Evolutionary conservation across 2,329 filamentous ascomycete species (phyloP), one percentile per base, ranked within the genome.

Genomic region (Celoporthe dispersa): DNA sequence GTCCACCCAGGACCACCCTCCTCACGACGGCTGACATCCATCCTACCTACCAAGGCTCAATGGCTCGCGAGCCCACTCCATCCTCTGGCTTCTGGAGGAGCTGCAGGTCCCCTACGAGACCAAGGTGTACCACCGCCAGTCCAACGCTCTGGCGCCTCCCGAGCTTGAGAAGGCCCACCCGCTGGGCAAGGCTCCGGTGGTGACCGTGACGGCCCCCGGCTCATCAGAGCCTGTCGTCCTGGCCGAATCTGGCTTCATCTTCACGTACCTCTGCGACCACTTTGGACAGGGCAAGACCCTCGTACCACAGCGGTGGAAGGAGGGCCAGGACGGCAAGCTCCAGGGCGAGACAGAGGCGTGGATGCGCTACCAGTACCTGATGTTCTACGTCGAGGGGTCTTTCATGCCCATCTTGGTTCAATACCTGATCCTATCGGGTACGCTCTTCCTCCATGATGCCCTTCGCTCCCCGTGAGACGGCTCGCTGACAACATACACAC

Each of bases 331-430:
- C 77, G 83, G 84, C 66, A 83, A 85, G 75, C 73, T 88, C 14
- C 86, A 86, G 22, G 88, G 88, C 33, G 88, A 91, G 82, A 89
- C 87, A 39, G 86, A 90, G 76, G 84, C 82, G 70, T 90, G 85
- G 83, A 78, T 88, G 78, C 83, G 88, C 64, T 89, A 85, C 78
- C 83, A 86, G 76, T 92, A 93, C 78, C 89, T 88, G 74, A 88
- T 97, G 85, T 92, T 97, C 78, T 98, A 94, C 79, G 86, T 88
- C 6, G 95, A 98, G 81, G 95, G 94, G 14, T 93, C 88, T 71
- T 81, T 98, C 72, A 96, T 97, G 91, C 87, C 89, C 0, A 83
- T 89, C 63, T 79, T 96, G 72, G 80, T 94, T 0, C 80, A 93
- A 72, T 81, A 84, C 19, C 77, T 96, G 22, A 81, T 97, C 35